phyloP scores from a whole-genome alignment of 2,329 filamentous ascomycete species.

The Aspergillus sergii region DNA sequence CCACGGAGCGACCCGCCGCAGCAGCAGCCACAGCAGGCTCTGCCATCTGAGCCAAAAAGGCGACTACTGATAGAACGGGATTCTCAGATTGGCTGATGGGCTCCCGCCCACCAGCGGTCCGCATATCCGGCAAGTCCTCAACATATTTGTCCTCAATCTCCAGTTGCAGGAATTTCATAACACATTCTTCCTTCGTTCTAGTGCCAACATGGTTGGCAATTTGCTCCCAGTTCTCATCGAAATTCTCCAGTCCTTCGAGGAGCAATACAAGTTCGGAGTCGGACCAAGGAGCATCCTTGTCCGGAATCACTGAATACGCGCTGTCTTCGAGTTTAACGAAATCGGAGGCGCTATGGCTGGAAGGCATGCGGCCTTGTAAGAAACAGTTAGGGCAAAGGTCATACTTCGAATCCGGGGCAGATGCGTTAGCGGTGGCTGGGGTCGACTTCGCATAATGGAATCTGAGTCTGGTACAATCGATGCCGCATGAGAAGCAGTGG shows the following conservation, averaged over 20 bases:
- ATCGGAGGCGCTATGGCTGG: constrained; percentile 74
- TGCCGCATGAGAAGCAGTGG: constrained; percentile 87
- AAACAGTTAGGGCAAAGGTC: constrained; percentile 92
- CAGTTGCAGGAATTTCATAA: constrained; percentile 91
- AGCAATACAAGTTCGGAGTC: constrained; percentile 87
- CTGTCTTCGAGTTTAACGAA: constrained; percentile 90
- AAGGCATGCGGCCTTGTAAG: constrained; percentile 79
- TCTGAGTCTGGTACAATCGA: constrained; percentile 77
- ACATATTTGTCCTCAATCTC: constrained; percentile 98
- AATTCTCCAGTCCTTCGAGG: constrained; percentile 86
- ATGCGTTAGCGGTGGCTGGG: constrained; percentile 59
- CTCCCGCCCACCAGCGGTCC: constrained; percentile 74
- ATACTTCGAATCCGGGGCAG: constrained; percentile 66
- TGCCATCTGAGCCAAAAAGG: constrained; percentile 87
- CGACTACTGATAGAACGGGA: constrained; percentile 93
- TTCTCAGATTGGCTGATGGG: constrained; percentile 94
- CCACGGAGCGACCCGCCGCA: constrained; percentile 83
- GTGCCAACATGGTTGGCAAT: constrained; percentile 92
- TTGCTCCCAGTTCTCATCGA: constrained; percentile 93
- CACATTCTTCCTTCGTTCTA: constrained; percentile 91
- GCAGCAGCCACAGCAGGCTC: constrained; percentile 89
- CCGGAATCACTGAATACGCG: constrained; percentile 74
- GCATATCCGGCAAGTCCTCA: constrained; percentile 72
- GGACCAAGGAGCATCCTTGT: constrained; percentile 86
- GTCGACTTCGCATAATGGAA: constrained; percentile 70